Percentiles rank a stretch among this genome's conserved stretches.
Conservation (phyloP, 495 filamentous ascomycete genomes). For the Penicillium canescens region DNA sequence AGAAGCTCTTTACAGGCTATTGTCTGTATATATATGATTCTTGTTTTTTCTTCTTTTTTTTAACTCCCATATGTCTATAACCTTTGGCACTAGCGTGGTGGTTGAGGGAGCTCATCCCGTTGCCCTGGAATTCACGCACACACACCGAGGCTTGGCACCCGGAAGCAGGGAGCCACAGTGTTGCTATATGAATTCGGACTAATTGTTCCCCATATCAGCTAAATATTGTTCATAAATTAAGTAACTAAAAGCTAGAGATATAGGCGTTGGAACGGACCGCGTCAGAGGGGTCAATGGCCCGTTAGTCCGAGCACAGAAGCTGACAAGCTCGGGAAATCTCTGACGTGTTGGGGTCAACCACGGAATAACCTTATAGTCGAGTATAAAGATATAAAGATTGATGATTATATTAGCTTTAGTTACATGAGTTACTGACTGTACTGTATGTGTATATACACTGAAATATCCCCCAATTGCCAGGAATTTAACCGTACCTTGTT, state of each 20-base stretch:
- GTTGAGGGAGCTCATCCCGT: conserved; percentile 14
- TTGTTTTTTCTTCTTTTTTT: neutral
- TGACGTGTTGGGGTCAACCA: conserved; percentile 31
- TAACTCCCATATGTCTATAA: conserved; percentile 1
- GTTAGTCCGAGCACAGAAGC: conserved; percentile 18
- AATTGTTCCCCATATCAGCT: neutral
- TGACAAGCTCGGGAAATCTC: conserved; percentile 30
- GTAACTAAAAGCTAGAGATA: neutral
- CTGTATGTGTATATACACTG: too few relatives aligned
- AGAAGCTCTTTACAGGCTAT: neutral
- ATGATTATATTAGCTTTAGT: neutral
- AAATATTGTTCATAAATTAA: neutral
- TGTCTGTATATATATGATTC: conserved; percentile 1
- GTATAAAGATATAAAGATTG: too few relatives aligned
- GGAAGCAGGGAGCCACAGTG: conserved; percentile 32
- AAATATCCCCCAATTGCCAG: too few relatives aligned
- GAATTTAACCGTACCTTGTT: conserved; percentile 1
- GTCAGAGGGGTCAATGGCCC: conserved; percentile 12
- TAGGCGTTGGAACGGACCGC: conserved; percentile 4
- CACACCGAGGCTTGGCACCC: conserved; percentile 45
- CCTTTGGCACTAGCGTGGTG: conserved; percentile 1
- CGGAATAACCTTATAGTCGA: conserved; percentile 5
- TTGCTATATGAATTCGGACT: too few relatives aligned
- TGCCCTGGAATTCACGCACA: conserved; percentile 36
- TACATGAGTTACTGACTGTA: too few relatives aligned